Conservation (phyloP, 345 rosid species). For the Dovyalis caffra region DNA sequence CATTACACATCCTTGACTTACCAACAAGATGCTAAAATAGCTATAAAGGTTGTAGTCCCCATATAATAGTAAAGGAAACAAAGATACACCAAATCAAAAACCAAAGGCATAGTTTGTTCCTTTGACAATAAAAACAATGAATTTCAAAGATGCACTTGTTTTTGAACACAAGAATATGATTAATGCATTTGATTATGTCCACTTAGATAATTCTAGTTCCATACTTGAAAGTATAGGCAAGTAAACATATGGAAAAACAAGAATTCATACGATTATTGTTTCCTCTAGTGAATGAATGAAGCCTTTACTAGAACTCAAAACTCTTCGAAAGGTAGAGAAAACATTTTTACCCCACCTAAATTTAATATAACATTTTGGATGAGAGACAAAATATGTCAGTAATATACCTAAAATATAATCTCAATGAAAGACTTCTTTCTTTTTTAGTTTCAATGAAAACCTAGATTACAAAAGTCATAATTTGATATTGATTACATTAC, state of each 20-base stretch:
- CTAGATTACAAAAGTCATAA: too few relatives aligned
- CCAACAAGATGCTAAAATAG: not conserved
- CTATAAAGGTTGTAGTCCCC: not conserved
- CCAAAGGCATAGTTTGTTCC: too few relatives aligned
- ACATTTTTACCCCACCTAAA: conserved; percentile 91
- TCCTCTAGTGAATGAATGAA: conserved; percentile 86
- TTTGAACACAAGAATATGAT: conserved; percentile 30
- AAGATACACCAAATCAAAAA: too few relatives aligned
- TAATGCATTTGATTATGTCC: not conserved
- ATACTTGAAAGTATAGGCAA: not conserved
- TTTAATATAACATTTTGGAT: not conserved
- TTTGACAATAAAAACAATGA: conserved; percentile 89
- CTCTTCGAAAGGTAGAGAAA: conserved; percentile 96
- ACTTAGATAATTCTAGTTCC: not conserved
- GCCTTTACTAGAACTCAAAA: conserved; percentile 71
- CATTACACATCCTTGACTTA: conserved; percentile 74
- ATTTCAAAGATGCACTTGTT: conserved; percentile 96
- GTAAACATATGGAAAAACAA: not conserved
- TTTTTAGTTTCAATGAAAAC: too few relatives aligned
- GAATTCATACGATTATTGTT: conserved; percentile 47
- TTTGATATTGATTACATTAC: too few relatives aligned
- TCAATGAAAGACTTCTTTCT: too few relatives aligned
- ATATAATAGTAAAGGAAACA: not conserved
- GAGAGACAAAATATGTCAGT: not conserved
- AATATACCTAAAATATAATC: not conserved